A percentile compares a stretch with the other conserved stretches of the same genome.
phyloP scores from a whole-genome alignment of 2,329 filamentous ascomycete species.

The Colletotrichum brevisporum region DNA sequence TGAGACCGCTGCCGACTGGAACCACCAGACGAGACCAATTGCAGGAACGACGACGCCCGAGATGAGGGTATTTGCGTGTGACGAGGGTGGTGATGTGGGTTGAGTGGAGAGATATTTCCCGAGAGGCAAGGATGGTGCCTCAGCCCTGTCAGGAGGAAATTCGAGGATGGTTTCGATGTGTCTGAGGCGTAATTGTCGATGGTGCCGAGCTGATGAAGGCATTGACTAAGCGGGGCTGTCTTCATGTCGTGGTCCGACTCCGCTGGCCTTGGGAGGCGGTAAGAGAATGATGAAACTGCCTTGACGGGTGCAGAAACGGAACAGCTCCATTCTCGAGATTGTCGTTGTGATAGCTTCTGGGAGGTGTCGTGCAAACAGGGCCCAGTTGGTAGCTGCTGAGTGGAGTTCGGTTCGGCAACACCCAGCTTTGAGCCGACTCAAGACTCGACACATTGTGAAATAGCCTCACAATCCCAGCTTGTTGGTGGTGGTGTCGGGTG shows the following conservation, averaged over 20 bases:
- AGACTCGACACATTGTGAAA: too few relatives aligned
- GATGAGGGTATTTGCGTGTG: background rate
- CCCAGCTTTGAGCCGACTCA: too few relatives aligned
- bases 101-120: background rate
- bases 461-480: too few relatives aligned
- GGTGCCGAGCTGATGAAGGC: background rate
- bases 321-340: background rate
- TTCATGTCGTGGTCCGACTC: background rate
- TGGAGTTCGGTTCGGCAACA: background rate
- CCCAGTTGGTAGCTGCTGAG: background rate
- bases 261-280: background rate
- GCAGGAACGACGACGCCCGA: background rate
- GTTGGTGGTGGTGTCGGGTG: too few relatives aligned
- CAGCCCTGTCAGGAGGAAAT: background rate
- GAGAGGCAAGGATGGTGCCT: background rate
- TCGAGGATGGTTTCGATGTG: background rate
- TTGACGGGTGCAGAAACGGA: background rate
- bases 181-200: background rate
- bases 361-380: background rate
- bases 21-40: constrained; percentile 2
- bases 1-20: constrained; percentile 28
- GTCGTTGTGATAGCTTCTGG: background rate
- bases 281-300: constrained; percentile 5
- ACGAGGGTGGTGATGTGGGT: background rate
- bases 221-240: background rate